Base-by-base conservation (phyloP, 2,329 filamentous ascomycete genomes). In the Arthrobotrys entomopaga region DNA sequence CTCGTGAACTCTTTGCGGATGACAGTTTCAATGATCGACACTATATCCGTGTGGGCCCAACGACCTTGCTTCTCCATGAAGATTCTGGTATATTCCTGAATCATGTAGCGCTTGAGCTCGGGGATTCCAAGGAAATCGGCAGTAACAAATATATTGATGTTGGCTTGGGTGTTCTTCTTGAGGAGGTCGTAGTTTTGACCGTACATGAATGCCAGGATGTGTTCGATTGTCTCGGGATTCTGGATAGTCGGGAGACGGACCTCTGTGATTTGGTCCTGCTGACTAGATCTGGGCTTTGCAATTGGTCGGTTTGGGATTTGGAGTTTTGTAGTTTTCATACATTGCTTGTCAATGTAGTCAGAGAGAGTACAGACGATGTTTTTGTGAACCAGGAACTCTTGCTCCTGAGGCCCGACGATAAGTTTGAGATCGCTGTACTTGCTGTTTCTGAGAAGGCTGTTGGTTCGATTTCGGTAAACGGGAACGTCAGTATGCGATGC, bases 381-480 rank as follows among this genome's bases (percentile, higher is more conserved):
- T 46, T 53, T 67, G 29, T 67, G 64, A 42, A 60, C 54, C 22
- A 53, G 34, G 20, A 67, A 52, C 13, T 59, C 43, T 16, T 67
- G 29, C 2, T 53, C 26, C 4, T 67, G 52, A 16, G 53, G 54
- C 7, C 64, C 64, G 19, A 67, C 64, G 11, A 59, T 43, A n/a
- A 67, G 54, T 10, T 67, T 67, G 10, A 67, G 26, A 29, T 67
- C 64, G 38, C 54, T 52, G 34, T 67, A 67, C 46, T 67, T 67
- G 46, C 19, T 46, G 22, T 52, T 67, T 24, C 19, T 24, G 4
- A 67, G 64, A 15, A 67, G 54, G 26, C 64, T 67, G 10, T 24
- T 19, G 34, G 13, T 34, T 34, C n/a, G 29, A 34, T 34, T 16
- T 20, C 34, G 50, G 16, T 46, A 10, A 19, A 38, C 42, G 5